These are phyloP conservation scores for Platismatia glauca DNA, from an alignment of 495 filamentous ascomycete genomes.

Conservation along the genomic window DNA sequence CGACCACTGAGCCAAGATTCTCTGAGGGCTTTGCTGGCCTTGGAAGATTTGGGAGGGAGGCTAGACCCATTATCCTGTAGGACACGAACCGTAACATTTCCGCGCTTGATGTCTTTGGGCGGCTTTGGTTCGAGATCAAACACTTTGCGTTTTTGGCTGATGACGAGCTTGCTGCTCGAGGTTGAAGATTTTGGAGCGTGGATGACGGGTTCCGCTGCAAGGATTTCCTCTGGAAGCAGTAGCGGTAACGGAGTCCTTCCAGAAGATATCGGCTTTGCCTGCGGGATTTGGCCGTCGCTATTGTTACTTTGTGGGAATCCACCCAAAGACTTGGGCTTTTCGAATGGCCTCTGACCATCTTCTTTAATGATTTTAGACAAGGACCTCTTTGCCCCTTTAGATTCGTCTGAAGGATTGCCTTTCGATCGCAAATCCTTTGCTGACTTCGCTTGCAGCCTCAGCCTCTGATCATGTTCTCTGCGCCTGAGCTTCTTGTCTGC, in stretches of 20 bases:
- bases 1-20: constrained; percentile 41
- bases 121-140: constrained; percentile 42
- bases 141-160: constrained; percentile 41
- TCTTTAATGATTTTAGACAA: neutral
- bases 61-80: constrained; percentile 35
- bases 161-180: constrained; percentile 24
- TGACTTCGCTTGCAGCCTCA: constrained; percentile 41
- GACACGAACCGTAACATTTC: constrained; percentile 44
- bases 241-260: constrained; percentile 34
- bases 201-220: constrained; percentile 37
- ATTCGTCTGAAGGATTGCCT: neutral
- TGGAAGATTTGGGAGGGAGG: constrained; percentile 45
- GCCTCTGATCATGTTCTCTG: constrained; percentile 39
- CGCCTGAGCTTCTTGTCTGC: constrained; percentile 37
- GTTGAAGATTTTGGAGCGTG: constrained; percentile 37
- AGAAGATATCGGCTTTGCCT: neutral
- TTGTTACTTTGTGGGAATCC: constrained; percentile 32
- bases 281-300: constrained; percentile 9
- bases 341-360: neutral
- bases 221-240: constrained; percentile 45
- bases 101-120: constrained; percentile 46
- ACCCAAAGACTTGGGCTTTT: neutral
- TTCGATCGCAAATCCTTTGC: constrained; percentile 26
- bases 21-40: constrained; percentile 36
- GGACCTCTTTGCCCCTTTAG: neutral